phyloP scores from a whole-genome alignment of 2,329 filamentous ascomycete genomes.

The Fusarium devonianum region DNA sequence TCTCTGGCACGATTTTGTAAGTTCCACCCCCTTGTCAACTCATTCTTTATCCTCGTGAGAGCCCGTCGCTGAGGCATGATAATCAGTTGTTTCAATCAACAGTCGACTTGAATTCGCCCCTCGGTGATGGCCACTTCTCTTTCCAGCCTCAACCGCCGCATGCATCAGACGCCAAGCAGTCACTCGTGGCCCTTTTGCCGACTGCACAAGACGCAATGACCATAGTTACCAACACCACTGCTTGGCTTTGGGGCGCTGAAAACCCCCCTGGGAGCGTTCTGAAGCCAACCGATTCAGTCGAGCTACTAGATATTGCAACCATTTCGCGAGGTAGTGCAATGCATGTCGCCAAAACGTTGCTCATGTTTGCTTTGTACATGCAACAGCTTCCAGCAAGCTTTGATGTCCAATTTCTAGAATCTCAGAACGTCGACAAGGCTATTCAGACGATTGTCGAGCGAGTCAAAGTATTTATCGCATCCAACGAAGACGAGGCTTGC shows the following conservation, averaged over 20 bases:
- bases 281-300: slow-evolving; percentile 4
- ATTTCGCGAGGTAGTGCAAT: slow-evolving; percentile 17
- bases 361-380: slow-evolving; percentile 20
- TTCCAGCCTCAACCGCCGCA: neutral
- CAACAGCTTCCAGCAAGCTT: slow-evolving; percentile 18
- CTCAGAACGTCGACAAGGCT: slow-evolving; percentile 5
- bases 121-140: neutral
- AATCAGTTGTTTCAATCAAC: slow-evolving; percentile 10
- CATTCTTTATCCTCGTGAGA: too few relatives aligned
- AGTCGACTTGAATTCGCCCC: neutral
- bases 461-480: slow-evolving; percentile 12
- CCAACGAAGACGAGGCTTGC: slow-evolving; percentile 12
- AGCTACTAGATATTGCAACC: slow-evolving; percentile 8
- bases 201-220: slow-evolving; percentile 21
- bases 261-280: slow-evolving; percentile 14
- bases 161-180: slow-evolving; percentile 10
- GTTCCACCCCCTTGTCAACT: neutral
- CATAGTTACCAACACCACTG: slow-evolving; percentile 22
- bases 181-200: slow-evolving; percentile 18
- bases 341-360: slow-evolving; percentile 17
- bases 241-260: slow-evolving; percentile 25
- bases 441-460: slow-evolving; percentile 11
- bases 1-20: slow-evolving; percentile 19
- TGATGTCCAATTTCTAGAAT: slow-evolving; percentile 6
- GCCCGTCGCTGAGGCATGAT: too few relatives aligned